Percentiles rank a stretch among this genome's conserved stretches.
These are phyloP conservation scores for Fusarium miscanthi DNA, from an alignment of 2,329 filamentous ascomycete genomes.

Conservation along the genomic window DNA sequence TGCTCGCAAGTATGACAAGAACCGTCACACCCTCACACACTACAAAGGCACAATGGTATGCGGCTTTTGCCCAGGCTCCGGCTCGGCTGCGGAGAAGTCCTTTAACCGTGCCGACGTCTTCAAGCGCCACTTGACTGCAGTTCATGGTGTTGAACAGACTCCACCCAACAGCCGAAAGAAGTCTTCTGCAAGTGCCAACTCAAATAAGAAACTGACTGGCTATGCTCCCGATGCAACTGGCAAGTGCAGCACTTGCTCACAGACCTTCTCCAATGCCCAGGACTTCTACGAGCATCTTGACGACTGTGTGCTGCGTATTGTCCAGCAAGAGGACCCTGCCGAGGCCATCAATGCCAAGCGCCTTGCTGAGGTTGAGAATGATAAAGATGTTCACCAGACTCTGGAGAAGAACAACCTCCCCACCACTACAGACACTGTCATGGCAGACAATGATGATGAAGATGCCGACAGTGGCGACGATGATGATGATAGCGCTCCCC, in stretches of 20 bases:
- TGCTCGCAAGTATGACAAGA: conserved; percentile 96
- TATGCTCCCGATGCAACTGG: conserved; percentile 85
- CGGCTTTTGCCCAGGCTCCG: conserved; percentile 90
- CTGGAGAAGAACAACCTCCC: conserved; percentile 72
- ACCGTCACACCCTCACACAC: conserved; percentile 91
- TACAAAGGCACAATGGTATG: conserved; percentile 99
- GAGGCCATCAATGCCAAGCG: conserved; percentile 76
- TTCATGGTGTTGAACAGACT: conserved; percentile 92
- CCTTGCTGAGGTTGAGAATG: conserved; percentile 73
- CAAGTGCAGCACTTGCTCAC: conserved; percentile 94
- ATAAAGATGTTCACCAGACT: conserved; percentile 70
- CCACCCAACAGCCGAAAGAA: conserved; percentile 91
- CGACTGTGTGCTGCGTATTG: conserved; percentile 77
- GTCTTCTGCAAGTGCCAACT: conserved; percentile 53
- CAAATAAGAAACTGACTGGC: conserved; percentile 73
- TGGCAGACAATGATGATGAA: conserved; percentile 64
- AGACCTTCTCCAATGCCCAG: conserved; percentile 91
- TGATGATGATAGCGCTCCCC: conserved; percentile 60
- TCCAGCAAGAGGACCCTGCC: conserved; percentile 76
- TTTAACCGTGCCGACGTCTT: conserved; percentile 97
- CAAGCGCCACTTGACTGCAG: conserved; percentile 90
- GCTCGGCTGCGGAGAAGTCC: conserved; percentile 90
- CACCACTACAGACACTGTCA: conserved; percentile 53
- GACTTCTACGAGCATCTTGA: conserved; percentile 99
- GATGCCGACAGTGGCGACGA: conserved; percentile 65